Conservation (phyloP, 495 filamentous ascomycete genomes). For the Talaromyces stipitatus region DNA sequence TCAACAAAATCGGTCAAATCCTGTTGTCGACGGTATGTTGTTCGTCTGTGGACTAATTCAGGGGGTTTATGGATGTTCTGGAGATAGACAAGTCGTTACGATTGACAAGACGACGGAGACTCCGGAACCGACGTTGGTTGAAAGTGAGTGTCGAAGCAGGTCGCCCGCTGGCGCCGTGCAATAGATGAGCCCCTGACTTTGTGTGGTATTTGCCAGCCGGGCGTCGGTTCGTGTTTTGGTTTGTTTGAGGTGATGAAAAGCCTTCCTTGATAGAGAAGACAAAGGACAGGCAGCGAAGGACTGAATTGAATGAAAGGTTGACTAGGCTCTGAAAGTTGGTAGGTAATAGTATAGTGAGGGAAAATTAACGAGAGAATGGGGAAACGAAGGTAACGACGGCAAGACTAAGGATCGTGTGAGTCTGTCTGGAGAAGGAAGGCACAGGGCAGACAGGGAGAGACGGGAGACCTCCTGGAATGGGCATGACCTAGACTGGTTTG, state of each 20-base stretch:
- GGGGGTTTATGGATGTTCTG: not conserved
- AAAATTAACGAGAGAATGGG: slow-evolving; percentile 7
- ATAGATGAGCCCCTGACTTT: slow-evolving; percentile 1
- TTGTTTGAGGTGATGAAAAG: not conserved
- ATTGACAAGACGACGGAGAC: not conserved
- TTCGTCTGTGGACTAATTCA: not conserved
- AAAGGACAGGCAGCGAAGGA: not conserved
- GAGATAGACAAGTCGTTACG: not conserved
- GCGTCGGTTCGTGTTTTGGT: not conserved
- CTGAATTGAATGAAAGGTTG: not conserved
- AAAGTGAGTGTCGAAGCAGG: not conserved
- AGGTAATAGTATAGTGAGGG: slow-evolving; percentile 3
- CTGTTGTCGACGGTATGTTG: not conserved
- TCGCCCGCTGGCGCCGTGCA: slow-evolving; percentile 6
- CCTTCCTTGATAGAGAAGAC: slow-evolving; percentile 2
- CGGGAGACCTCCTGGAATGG: not conserved
- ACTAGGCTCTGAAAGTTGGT: slow-evolving; percentile 6
- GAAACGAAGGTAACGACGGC: not conserved
- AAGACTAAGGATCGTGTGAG: slow-evolving; percentile 1
- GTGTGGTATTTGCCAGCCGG: not conserved
- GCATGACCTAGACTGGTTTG: not conserved
- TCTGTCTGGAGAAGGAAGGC: not conserved
- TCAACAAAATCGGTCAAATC: not conserved
- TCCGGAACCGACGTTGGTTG: no score
- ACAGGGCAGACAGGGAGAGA: not conserved